phyloP scores from a whole-genome alignment of 1,284 basidiomycete species.

The Grifola frondosa region DNA sequence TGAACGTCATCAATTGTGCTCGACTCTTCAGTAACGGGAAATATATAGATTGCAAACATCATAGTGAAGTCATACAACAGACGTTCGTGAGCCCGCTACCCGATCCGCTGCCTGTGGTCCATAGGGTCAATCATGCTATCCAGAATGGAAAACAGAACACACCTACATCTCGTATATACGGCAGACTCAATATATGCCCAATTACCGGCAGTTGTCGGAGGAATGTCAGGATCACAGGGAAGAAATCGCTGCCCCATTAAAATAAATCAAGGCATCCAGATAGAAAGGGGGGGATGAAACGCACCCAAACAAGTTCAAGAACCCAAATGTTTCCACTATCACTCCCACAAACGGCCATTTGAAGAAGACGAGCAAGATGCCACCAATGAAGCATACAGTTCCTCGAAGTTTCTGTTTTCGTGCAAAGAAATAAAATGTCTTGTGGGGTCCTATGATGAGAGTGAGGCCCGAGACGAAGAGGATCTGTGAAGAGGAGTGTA shows the following conservation, averaged over 20 bases:
- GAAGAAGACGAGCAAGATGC: constrained; percentile 84
- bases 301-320: constrained; percentile 97
- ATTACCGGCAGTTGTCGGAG: constrained; percentile 92
- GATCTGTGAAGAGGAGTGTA: constrained; percentile 58
- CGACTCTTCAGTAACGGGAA: too few relatives aligned
- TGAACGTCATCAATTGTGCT: too few relatives aligned
- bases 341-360: constrained; percentile 95
- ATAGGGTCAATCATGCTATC: constrained; percentile 3
- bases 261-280: neutral
- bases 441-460: constrained; percentile 92
- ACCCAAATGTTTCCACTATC: constrained; percentile 92
- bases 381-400: constrained; percentile 89
- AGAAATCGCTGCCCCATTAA: constrained; percentile 80
- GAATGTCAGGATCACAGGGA: constrained; percentile 97
- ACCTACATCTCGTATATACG: constrained; percentile 76
- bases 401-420: constrained; percentile 95
- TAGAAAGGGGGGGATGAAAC: constrained; percentile 34
- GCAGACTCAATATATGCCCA: constrained; percentile 83
- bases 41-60: too few relatives aligned
- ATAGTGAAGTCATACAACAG: constrained; percentile 72
- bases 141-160: neutral
- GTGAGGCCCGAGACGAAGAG: constrained; percentile 91
- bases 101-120: constrained; percentile 63
- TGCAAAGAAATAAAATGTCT: constrained; percentile 98
- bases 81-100: constrained; percentile 72